Evolutionary conservation across 768 basidiomycete genomes (phyloP).

Genomic region (Auriscalpium orientale): DNA sequence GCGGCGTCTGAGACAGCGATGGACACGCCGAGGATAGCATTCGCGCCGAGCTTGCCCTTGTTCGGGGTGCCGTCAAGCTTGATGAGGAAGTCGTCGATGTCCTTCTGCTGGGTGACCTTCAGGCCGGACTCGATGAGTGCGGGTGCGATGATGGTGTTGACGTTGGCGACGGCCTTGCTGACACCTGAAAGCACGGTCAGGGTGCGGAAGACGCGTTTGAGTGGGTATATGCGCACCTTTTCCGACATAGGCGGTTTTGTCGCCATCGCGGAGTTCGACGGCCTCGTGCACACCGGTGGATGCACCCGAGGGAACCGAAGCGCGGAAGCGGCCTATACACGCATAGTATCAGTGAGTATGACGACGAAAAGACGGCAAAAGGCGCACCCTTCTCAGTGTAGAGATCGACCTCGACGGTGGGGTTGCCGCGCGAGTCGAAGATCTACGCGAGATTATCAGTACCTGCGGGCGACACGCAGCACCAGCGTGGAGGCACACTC

Average conservation of each 20-base stretch:
- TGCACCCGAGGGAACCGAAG: constrained; percentile 95
- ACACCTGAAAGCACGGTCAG: constrained; percentile 53
- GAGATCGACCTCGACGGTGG: constrained; percentile 92
- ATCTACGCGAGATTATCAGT: constrained; percentile 47
- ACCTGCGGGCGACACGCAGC: not conserved
- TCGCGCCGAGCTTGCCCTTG: constrained; percentile 99
- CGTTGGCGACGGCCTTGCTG: constrained; percentile 85
- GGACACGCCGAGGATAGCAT: constrained; percentile 97
- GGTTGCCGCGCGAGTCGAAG: constrained; percentile 99
- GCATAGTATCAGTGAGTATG: constrained; percentile 5
- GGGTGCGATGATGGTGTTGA: constrained; percentile 87
- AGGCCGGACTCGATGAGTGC: constrained; percentile 79
- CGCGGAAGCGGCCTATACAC: constrained; percentile 77
- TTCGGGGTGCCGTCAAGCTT: constrained; percentile 95
- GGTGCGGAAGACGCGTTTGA: not conserved
- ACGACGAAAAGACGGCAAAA: not conserved
- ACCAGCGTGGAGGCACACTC: constrained; percentile 14
- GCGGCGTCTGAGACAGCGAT: constrained; percentile 92
- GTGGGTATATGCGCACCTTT: constrained; percentile 57
- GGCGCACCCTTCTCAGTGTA: constrained; percentile 75
- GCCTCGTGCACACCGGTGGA: constrained; percentile 98
- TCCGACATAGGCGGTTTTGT: constrained; percentile 88
- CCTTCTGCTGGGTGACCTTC: constrained; percentile 84
- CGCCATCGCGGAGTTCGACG: constrained; percentile 96
- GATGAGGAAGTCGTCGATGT: constrained; percentile 96